Base-by-base conservation (phyloP, 2,329 filamentous ascomycete species). In the Ophiosphaerella narmari region DNA sequence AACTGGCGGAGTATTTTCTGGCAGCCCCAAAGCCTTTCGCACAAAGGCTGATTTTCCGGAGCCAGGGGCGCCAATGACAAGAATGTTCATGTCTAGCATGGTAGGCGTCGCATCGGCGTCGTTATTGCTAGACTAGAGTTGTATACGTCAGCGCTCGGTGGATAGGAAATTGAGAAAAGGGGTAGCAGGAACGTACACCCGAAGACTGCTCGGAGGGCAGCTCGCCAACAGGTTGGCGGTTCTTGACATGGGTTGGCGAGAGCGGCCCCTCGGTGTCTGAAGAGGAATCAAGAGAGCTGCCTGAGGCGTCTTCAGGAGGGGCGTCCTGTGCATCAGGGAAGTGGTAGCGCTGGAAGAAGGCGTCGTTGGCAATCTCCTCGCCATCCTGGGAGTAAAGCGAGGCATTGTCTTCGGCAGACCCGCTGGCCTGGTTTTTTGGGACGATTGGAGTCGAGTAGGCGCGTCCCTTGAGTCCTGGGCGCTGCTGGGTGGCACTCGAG, bases 31-130 rank as follows among this genome's bases (percentile, higher is more conserved):
- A 11, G 82, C 81, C 48, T 77, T 76, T 55, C 80, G 79, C 53
- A 85, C 79, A 60, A 86, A 86, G 39, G 79, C 81, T 21, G 82
- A 80, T 69, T 86, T 86, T 52, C 83, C 83, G 5, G 81, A 78
- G 43, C 74, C 75, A 47, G 75, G 72, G 44, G 77, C 75, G 52
- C 84, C 83, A 39, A 85, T 72, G 26, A 86, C 78, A 42, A 79
- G 81, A 55, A 86, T 79, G 58, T 82, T 85, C 62, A 86, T 77
- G 63, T 83, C 78, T 33, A 80, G 79, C 57, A 80, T 67, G 43
- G 66, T 52, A 58, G 71, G 46, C 26, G 63, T 43, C 23, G 63
- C 58, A 44, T 71, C 67, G 58, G 63, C 58, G 43, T 71, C 67
- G 59, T 57, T 67, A 51, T 50, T 62, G 43, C 54, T 57, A 29